Base-by-base conservation (phyloP, 2,329 filamentous ascomycete genomes). In the Microascus cirrosus region DNA sequence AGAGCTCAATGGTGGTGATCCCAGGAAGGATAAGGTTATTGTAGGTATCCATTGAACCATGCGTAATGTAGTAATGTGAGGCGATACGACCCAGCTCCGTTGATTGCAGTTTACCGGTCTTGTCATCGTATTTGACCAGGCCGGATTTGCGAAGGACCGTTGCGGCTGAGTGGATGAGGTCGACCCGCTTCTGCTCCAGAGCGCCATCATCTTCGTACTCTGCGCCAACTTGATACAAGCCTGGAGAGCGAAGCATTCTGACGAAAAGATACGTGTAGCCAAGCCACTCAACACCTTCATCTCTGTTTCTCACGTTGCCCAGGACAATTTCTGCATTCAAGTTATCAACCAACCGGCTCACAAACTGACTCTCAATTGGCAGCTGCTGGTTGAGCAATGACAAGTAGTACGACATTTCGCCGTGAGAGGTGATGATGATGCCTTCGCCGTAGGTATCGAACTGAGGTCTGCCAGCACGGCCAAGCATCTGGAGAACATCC, bases 191-290 rank as follows among this genome's bases (percentile, higher is more conserved):
- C 70, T 99, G 95, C 70, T 97, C 93, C 39, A 99, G 74, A 1
- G 89, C 87, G 55, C 88, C 88, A 63, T 99, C 94, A 58, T 95
- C 86, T 65, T 95, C 91, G 65, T 97, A 99, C 65, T 99, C 95
- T 12, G 92, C 85, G 4, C 94, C 94, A 55, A 99, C 94, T 67
- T 94, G 93, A 69, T 99, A 99, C 13, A 99, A 76, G 0, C 90
- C 93, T 39, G 94, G 94, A 2, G 93, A 96, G 34, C 94, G 86
- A 61, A 99, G 81, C 94, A 99, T 99, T 55, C 94, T 89, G 58
- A 99, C 90, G 67, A 96, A 99, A 20, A 99, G 83, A 70, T 99
- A 99, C 0, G 93, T 96, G 71, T 99, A 99, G 13, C 94, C 93
- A 36, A 99, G 82, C 94, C 94, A 99, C 68, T 99, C 92, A n/a